Conservation (phyloP, 495 filamentous ascomycete species). For the Rhypophila decipiens region DNA sequence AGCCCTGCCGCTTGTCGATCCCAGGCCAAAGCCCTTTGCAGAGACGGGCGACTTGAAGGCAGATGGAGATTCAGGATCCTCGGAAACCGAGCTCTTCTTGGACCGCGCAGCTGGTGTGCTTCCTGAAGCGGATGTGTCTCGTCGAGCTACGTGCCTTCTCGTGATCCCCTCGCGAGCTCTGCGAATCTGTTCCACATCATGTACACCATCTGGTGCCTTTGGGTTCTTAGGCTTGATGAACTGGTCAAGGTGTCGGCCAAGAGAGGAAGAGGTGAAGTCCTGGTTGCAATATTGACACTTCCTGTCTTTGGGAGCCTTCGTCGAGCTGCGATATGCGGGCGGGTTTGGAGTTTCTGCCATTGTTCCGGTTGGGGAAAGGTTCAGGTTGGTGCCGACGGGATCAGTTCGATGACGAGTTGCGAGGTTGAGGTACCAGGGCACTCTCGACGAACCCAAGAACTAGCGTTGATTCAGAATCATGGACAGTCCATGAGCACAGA, state of each 20-base stretch:
- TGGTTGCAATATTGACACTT: slow-evolving; percentile 80
- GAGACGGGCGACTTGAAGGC: slow-evolving; percentile 23
- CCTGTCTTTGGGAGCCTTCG: slow-evolving; percentile 62
- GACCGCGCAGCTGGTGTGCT: slow-evolving; percentile 33
- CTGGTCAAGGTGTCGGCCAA: slow-evolving; percentile 87
- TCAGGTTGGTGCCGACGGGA: background rate
- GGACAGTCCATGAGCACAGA: slow-evolving; percentile 9
- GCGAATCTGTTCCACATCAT: slow-evolving; percentile 81
- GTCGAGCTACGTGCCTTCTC: slow-evolving; percentile 53
- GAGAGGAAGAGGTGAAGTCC: slow-evolving; percentile 81
- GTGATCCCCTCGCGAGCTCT: slow-evolving; percentile 78
- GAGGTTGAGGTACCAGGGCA: background rate
- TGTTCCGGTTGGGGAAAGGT: slow-evolving; percentile 4
- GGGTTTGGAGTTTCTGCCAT: slow-evolving; percentile 15
- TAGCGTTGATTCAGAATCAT: slow-evolving; percentile 1
- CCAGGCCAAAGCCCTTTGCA: slow-evolving; percentile 33
- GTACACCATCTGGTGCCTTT: slow-evolving; percentile 73
- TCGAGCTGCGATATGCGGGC: slow-evolving; percentile 22
- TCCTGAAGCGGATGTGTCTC: slow-evolving; percentile 41
- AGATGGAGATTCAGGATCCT: slow-evolving; percentile 22
- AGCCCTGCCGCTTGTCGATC: slow-evolving; percentile 40
- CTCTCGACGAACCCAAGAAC: slow-evolving; percentile 4
- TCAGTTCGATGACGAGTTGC: background rate
- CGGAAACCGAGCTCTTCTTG: slow-evolving; percentile 22
- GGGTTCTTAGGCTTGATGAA: slow-evolving; percentile 86